Base-by-base conservation (phyloP, 495 filamentous ascomycete genomes). In the Lasiosphaeris hirsuta region DNA sequence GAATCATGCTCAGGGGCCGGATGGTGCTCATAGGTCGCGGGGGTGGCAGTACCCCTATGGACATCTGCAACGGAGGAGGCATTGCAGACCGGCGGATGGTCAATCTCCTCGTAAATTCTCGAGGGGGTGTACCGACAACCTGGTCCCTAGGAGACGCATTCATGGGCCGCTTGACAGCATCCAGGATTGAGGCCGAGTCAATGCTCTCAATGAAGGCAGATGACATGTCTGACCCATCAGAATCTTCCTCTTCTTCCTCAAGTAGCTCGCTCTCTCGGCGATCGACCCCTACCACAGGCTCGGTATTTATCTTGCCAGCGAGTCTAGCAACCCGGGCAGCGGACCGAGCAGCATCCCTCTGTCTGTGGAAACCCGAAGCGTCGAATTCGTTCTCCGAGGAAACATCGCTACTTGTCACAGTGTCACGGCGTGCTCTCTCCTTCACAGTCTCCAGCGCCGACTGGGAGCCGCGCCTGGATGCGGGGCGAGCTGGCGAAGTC, bases 311-410 rank as follows among this genome's bases (percentile, higher is more conserved):
- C 59, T 64, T 86, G 75, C 51, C 85, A 0, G 75, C 69, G 13
- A 75, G 58, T 50, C 71, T 75, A 14, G 63, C 71, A 19, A 56
- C 60, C 10, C 67, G 61, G 4, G 67, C 67, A 2, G 70, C 67
- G 1, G 69, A 34, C 17, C 72, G 65, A 11, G 72, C 68, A 1
- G 69, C 75, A 54, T 78, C 76, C 79, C 85, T 60, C 71, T 84
- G 64, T 72, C 78, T 71, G 71, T 87, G 75, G 52, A 85, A 88
- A 4, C 80, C 76, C 10, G 84, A 84, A 1, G 84, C 75, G 40
- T 91, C 89, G 39, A 91, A 77, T 57, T 94, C 91, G 63, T 93
- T 92, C 60, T 96, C 91, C 0, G 91, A 95, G 1, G 90, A 96
- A 59, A 97, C 81, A 51, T 97, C 92, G 69, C 90, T 95, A 69